Percentiles rank a stretch among this genome's conserved stretches.
Evolutionary conservation across 768 basidiomycete genomes (phyloP).

Genomic region (Naganishia vishniacii): DNA sequence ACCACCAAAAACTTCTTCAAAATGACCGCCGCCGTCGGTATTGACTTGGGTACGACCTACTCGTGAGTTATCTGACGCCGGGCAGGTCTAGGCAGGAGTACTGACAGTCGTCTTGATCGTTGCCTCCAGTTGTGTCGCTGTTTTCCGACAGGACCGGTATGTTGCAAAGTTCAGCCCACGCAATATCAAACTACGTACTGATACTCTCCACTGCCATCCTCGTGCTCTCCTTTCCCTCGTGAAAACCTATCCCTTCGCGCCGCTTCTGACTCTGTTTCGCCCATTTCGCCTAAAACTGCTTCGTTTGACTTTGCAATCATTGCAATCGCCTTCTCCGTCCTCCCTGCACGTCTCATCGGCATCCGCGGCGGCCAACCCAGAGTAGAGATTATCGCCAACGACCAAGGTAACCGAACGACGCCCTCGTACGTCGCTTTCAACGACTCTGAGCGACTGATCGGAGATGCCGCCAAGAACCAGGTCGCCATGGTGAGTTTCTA

Average conservation of each 20-base stretch:
- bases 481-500: conserved; percentile 18
- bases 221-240: too few relatives aligned
- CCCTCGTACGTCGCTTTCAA: conserved; percentile 95
- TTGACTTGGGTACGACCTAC: conserved; percentile 79
- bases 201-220: not conserved
- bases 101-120: too few relatives aligned
- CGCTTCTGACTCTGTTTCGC: not conserved
- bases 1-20: conserved; percentile 16
- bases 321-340: not conserved
- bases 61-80: conserved; percentile 49
- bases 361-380: conserved; percentile 21
- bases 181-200: not conserved
- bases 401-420: conserved; percentile 74
- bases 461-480: conserved; percentile 94
- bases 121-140: conserved; percentile 68
- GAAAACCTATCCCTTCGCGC: too few relatives aligned
- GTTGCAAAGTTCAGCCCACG: conserved; percentile 13
- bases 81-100: too few relatives aligned
- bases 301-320: not conserved
- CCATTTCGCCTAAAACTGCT: not conserved
- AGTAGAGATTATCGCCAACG: conserved; percentile 48
- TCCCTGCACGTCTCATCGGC: too few relatives aligned
- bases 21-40: conserved; percentile 48
- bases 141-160: conserved; percentile 95
- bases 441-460: conserved; percentile 91